These are phyloP conservation scores for Sicyos baderoa DNA, from an alignment of 306 rosid genomes.

Conservation along the genomic window DNA sequence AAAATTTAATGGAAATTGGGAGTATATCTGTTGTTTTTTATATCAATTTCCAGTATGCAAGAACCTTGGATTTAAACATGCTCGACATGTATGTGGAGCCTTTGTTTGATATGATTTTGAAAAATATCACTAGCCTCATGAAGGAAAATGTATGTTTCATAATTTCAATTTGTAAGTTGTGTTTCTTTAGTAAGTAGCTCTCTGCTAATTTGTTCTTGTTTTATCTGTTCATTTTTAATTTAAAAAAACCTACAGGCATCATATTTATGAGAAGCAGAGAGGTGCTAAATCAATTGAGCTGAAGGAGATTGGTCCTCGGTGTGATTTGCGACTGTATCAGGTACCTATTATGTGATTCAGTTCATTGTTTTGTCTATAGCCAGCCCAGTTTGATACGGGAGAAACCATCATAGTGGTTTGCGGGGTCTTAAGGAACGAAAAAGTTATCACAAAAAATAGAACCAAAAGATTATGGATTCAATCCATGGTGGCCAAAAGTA, in stretches of 20 bases:
- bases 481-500: too few species aligned
- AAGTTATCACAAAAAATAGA: too few species aligned
- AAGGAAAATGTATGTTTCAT: background rate
- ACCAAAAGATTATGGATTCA: too few species aligned
- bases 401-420: background rate
- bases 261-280: conserved; percentile 64
- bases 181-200: conserved; percentile 7
- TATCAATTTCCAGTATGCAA: background rate
- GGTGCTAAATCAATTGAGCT: conserved; percentile 75
- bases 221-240: background rate
- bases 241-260: conserved; percentile 44
- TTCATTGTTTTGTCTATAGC: conserved; percentile 6
- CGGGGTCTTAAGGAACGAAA: too few species aligned
- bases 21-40: background rate
- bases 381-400: background rate
- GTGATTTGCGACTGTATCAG: conserved; percentile 70
- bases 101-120: background rate
- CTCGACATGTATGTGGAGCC: background rate
- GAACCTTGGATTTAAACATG: background rate
- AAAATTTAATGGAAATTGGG: background rate
- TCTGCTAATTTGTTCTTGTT: conserved; percentile 9
- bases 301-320: conserved; percentile 91
- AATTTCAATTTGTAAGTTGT: background rate
- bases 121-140: background rate
- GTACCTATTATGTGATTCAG: conserved; percentile 31